Evolutionary conservation across 139 green algal species (phyloP).

Genomic region (Zygnema circumcarinatum): DNA sequence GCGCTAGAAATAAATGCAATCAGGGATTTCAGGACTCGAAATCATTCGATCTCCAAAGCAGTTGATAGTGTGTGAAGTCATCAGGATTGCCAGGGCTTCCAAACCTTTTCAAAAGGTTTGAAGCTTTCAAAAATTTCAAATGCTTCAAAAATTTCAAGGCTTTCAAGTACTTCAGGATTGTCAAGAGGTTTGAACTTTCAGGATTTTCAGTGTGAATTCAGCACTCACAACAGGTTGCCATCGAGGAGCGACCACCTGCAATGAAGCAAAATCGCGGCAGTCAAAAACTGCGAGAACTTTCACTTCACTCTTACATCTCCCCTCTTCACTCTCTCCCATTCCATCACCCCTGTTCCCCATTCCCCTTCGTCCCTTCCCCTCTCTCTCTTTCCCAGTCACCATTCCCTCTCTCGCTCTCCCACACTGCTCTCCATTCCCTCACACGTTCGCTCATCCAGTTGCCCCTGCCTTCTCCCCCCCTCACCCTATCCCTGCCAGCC

Average conservation of each 20-base stretch:
- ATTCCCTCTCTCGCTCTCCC: background rate
- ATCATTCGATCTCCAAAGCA: background rate
- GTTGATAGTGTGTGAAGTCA: background rate
- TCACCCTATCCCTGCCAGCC: background rate
- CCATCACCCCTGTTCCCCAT: background rate
- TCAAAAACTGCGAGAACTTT: background rate
- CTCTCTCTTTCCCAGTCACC: background rate
- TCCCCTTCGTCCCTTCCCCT: too few species aligned
- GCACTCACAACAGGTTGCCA: conserved; percentile 39
- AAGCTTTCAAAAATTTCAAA: background rate
- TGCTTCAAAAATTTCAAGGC: background rate
- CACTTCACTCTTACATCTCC: background rate
- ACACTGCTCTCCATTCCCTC: background rate
- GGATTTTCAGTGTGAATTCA: background rate
- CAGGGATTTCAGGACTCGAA: background rate
- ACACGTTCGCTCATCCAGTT: too few species aligned
- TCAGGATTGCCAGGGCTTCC: background rate
- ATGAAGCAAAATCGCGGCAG: too few species aligned
- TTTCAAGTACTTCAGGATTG: conserved; percentile 2
- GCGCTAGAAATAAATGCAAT: too few species aligned
- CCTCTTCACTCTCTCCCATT: background rate
- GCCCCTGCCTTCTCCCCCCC: background rate
- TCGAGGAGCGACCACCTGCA: conserved; percentile 27
- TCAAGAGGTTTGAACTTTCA: background rate
- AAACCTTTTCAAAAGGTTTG: background rate